Percentiles rank a stretch among this genome's conserved stretches.
These are phyloP conservation scores for Clarireedia homoeocarpa DNA, from an alignment of 2,329 filamentous ascomycete genomes.

Conservation along the genomic window DNA sequence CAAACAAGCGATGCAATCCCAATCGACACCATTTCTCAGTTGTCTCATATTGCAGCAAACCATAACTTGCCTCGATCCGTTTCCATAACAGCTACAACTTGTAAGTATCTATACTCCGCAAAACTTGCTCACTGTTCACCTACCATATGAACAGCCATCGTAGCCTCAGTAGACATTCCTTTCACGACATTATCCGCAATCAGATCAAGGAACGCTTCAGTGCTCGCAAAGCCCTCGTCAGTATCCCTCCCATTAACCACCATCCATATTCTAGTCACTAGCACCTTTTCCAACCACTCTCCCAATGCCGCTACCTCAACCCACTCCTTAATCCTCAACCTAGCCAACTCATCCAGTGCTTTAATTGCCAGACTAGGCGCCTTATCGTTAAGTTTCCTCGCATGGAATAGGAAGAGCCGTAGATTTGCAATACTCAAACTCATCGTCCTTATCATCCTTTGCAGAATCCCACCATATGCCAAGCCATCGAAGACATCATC, in stretches of 20 bases:
- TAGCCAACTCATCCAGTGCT: conserved; percentile 57
- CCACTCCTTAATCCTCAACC: conserved; percentile 41
- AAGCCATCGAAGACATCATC: conserved; percentile 40
- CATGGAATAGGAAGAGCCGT: conserved; percentile 57
- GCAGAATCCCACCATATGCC: conserved; percentile 46
- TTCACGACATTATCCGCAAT: conserved; percentile 39
- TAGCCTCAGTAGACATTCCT: conserved; percentile 49
- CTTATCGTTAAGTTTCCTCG: conserved; percentile 54
- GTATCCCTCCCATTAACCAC: conserved; percentile 39
- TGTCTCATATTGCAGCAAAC: conserved; percentile 41
- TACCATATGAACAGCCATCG: conserved; percentile 61
- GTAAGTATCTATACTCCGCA: conserved; percentile 8
- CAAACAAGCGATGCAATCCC: conserved; percentile 60
- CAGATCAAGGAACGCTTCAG: conserved; percentile 37
- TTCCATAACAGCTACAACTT: conserved; percentile 69
- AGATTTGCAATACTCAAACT: conserved; percentile 57
- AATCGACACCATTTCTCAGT: conserved; percentile 66
- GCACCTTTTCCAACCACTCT: conserved; percentile 59
- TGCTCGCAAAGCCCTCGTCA: conserved; percentile 30
- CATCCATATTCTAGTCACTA: conserved; percentile 64
- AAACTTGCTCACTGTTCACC: conserved; percentile 19
- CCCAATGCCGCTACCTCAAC: conserved; percentile 32
- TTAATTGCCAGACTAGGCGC: conserved; percentile 40
- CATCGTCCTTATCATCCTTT: conserved; percentile 51
- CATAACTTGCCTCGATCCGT: conserved; percentile 53